Evolutionary conservation across 2,329 filamentous ascomycete genomes (phyloP), one percentile per base, ranked within the genome.

Genomic region (Ploettnerulaceae sp.): DNA sequence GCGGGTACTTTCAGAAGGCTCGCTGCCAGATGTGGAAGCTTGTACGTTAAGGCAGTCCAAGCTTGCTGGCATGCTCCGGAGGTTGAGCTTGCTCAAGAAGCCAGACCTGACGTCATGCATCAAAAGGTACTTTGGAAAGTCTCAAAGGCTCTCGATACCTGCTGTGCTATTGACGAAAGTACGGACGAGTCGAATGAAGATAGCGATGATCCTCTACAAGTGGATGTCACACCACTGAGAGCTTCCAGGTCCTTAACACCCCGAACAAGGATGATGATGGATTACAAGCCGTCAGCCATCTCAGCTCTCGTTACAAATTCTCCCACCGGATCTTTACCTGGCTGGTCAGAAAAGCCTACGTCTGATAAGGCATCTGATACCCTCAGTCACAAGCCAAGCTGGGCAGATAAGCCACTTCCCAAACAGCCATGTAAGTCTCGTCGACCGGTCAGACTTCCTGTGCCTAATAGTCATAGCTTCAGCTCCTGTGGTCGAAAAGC

Each of bases 21-120:
- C 24, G 60, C 61, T 28, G 79, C 9, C 73, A 73, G 59, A 60
- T 89, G 86, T 55, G 85, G 86, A 11, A 84, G 79, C 6, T 71
- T 85, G 0, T 91, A 89, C 64, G 83, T 81, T 75, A 84, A 82
- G 59, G 85, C 84, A 0, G 84, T 88, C 2, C 77, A 85, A 60
- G 74, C 78, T 3, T 89, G 85, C 57, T 82, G 84, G 71, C 73
- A 73, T 48, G 81, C 84, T n/a, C 80, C 84, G 2, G 83, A 89
- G 39, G 72, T 77, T 29, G 77, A 81, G 47, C 65, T 79, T 6
- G 65, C 68, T 0, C 75, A 73, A 1, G 64, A 66, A 24, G 63
- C 64, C 0, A 67, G 68, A 3, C 69, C 71, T 2, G 77, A 81
- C 42, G 68, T 74, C 14, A 68, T 81, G 21, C 66, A 81, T 1